Base-by-base conservation (phyloP, 176 grass and related monocot genomes). In the Carex cristatella region DNA sequence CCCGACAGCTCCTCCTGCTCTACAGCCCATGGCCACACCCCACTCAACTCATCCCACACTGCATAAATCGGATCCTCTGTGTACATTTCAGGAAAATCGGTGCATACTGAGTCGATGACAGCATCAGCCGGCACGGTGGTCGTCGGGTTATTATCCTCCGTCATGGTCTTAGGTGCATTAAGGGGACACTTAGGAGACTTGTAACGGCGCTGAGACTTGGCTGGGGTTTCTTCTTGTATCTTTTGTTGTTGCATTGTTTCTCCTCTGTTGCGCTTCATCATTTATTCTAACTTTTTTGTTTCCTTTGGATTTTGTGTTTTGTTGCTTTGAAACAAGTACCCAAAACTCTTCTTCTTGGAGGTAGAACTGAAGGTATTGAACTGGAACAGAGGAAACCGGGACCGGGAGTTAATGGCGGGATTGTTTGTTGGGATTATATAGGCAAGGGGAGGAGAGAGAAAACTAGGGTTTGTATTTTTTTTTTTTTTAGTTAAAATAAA, bases 231-330 rank as follows among this genome's bases (percentile, higher is more conserved):
- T 53, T 83, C 81, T 69, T 69, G 81, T 6, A 67, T 23, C 48
- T 83, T 83, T 69, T 64, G 42, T 48, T 68, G 61, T 65, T 83
- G 81, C 81, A 83, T 68, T 83, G 81, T 69, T 11, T 83, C 81
- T 12, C 16, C 59, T 83, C 81, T 65, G 42, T 27, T 83, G 59
- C 81, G 59, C 81, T 83, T 83, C 81, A 83, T 83, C 65, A 31
- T 83, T 67, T 58, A 57, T 16, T 49, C 23, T 53, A 11, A 10
- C 38, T 40, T 40, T 10, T n/a, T 6, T 6, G 6, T 76, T 78
- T 37, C 28, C 53, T 77, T 77, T 11, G 27, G 23, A 32, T 31
- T 78, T 79, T 57, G 53, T 37, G 74, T 1, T 79, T 54, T 72
- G 18, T 54, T 0, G 46, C 44, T 54, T 79, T 79, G 19, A 15